phyloP scores from a whole-genome alignment of 805 yeast species.

The Cyberlindnera sargentensis region DNA sequence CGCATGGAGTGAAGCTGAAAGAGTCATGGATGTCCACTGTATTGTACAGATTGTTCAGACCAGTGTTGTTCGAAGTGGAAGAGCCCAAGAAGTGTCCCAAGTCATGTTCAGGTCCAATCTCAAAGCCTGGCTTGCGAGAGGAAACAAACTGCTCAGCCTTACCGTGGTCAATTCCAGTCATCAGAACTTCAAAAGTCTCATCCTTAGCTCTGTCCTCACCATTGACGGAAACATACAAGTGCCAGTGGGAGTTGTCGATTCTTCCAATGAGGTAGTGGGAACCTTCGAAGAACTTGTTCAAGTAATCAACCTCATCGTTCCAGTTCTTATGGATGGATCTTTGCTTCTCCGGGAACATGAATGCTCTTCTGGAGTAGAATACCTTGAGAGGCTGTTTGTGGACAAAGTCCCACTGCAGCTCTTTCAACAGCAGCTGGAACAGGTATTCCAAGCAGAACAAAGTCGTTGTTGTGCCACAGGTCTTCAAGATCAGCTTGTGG shows the following conservation, averaged over 20 bases:
- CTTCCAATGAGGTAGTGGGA: constrained; percentile 75
- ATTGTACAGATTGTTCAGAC: constrained; percentile 55
- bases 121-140: constrained; percentile 34
- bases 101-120: constrained; percentile 43
- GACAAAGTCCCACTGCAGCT: constrained; percentile 36
- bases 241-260: constrained; percentile 83
- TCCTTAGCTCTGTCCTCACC: constrained; percentile 27
- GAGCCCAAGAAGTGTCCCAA: constrained; percentile 82
- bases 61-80: constrained; percentile 55
- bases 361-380: constrained; percentile 85
- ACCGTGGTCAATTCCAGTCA: constrained; percentile 70
- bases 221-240: constrained; percentile 61
- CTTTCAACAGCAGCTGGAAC: constrained; percentile 40
- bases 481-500: constrained; percentile 79
- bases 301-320: constrained; percentile 68
- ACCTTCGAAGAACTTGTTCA: constrained; percentile 63
- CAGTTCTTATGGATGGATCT: constrained; percentile 75
- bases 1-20: constrained; percentile 90
- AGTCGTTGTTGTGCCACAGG: constrained; percentile 95
- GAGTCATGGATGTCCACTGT: constrained; percentile 62
- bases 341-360: constrained; percentile 89
- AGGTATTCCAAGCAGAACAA: constrained; percentile 66
- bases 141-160: constrained; percentile 54
- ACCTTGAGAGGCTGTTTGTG: constrained; percentile 47
- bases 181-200: constrained; percentile 81